Evolutionary conservation across 305 asterid species (phyloP).

Genomic region (Fraxinus dipetala): DNA sequence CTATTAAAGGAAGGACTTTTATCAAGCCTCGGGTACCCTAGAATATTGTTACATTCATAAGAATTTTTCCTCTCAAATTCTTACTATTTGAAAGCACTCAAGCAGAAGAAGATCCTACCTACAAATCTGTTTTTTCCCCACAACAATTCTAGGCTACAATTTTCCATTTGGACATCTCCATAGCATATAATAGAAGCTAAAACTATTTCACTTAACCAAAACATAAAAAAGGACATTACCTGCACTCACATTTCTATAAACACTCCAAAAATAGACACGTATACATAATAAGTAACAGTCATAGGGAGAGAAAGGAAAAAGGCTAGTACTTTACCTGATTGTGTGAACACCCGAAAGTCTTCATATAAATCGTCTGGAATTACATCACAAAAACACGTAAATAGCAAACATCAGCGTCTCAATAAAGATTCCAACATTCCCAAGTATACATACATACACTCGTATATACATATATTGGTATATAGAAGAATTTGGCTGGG

Average conservation of each 20-base stretch:
- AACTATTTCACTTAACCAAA: neutral
- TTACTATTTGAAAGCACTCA: neutral
- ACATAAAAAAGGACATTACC: neutral
- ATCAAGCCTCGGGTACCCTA: neutral
- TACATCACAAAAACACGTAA: slow-evolving; percentile 10
- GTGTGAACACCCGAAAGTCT: slow-evolving; percentile 85
- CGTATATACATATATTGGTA: neutral
- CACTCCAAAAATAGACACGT: neutral
- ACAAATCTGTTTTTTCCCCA: neutral
- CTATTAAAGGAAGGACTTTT: neutral
- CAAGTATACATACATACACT: neutral
- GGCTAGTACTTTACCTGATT: slow-evolving; percentile 51
- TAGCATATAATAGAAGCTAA: slow-evolving; percentile 2
- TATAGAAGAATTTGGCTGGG: neutral
- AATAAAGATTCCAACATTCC: neutral
- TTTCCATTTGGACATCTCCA: neutral
- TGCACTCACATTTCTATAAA: neutral
- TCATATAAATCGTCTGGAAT: slow-evolving; percentile 68
- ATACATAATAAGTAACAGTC: neutral
- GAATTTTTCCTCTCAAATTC: neutral
- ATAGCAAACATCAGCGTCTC: neutral
- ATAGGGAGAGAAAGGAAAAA: neutral
- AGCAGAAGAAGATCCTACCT: neutral
- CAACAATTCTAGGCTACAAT: neutral
- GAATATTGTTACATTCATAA: neutral